Base-by-base conservation (phyloP, 768 basidiomycete genomes). In the Lentinula boryana region DNA sequence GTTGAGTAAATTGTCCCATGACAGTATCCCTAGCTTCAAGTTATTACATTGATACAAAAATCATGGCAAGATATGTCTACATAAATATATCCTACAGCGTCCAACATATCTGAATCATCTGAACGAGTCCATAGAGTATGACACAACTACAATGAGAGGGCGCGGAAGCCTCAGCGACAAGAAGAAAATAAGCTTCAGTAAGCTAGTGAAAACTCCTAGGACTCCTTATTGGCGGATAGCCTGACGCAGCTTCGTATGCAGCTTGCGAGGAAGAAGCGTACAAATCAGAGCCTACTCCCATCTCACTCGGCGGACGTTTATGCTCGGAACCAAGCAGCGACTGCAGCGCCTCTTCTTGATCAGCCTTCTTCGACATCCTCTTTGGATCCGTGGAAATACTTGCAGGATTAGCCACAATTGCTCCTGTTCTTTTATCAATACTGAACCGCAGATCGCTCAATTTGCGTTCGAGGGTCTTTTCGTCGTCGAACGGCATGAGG, bases 341-440 rank as follows among this genome's bases (percentile, higher is more conserved):
- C 36, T 49, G 33, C 46, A 60, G 16, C 27, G 36, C 36, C 38
- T 60, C 58, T 15, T 60, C 58, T 27, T 36, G 18, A 4, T 16
- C 44, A 59, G 48, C 21, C 56, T 44, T 44, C 18, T 13, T 44
- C 33, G 27, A 43, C 44, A 44, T 48, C 56, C 56, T 48, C 44
- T 33, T 57, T 32, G 13, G 4, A 43, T 46, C 40, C 32, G 9
- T 32, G 6, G 31, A 27, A 12, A 43, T 33, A 46, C 5, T 36
- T 38, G 48, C 72, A 56, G 84, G 83, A 55, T 85, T 82, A 0
- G 82, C 84, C 10, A 88, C 67, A 50, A 88, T 82, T 4, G 84
- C 85, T 36, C 86, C 87, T 0, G 85, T 86, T 36, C 80, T 72
- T 58, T 67, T 71, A 67, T 88, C 87, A 49, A 88, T 64, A 43